phyloP scores from a whole-genome alignment of 495 filamentous ascomycete species.

The Pyronema domesticum region DNA sequence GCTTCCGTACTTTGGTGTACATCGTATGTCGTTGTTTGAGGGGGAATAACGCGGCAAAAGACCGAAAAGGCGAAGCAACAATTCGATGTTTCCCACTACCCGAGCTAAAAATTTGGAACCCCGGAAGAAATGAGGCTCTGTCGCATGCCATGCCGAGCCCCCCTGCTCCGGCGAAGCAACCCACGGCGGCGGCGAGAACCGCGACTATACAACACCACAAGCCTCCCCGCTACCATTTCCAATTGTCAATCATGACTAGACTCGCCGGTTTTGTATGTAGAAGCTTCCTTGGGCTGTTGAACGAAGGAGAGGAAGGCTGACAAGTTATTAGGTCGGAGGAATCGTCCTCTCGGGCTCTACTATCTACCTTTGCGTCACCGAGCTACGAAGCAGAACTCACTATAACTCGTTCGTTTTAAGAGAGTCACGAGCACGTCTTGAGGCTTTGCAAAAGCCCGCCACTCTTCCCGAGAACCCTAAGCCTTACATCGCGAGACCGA shows the following conservation, averaged over 20 bases:
- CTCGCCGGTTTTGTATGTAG: slow-evolving; percentile 61
- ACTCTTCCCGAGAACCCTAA: slow-evolving; percentile 24
- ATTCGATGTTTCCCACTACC: neutral
- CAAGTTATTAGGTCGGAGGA: slow-evolving; percentile 46
- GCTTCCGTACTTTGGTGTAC: slow-evolving; percentile 64
- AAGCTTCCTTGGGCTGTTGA: slow-evolving; percentile 3
- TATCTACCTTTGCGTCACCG: slow-evolving; percentile 60
- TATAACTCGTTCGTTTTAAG: slow-evolving; percentile 54
- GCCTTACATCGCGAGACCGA: slow-evolving; percentile 30
- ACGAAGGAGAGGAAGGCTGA: slow-evolving; percentile 9
- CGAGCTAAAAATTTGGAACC: slow-evolving; percentile 1
- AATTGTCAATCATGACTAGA: slow-evolving; percentile 44
- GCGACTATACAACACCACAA: no score
- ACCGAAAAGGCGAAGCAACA: neutral
- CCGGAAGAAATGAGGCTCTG: slow-evolving; percentile 8
- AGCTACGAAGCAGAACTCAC: slow-evolving; percentile 54
- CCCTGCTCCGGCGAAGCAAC: neutral
- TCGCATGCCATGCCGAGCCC: slow-evolving; percentile 6
- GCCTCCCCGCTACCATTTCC: no score
- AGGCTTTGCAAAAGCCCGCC: slow-evolving; percentile 32
- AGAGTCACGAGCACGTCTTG: slow-evolving; percentile 45
- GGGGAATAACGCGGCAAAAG: neutral
- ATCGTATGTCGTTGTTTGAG: no score
- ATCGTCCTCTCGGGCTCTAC: slow-evolving; percentile 66
- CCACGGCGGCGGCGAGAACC: neutral